Evolutionary conservation across 352 stramenopile species (phyloP).

Genomic region (Plasmopara viticola): DNA sequence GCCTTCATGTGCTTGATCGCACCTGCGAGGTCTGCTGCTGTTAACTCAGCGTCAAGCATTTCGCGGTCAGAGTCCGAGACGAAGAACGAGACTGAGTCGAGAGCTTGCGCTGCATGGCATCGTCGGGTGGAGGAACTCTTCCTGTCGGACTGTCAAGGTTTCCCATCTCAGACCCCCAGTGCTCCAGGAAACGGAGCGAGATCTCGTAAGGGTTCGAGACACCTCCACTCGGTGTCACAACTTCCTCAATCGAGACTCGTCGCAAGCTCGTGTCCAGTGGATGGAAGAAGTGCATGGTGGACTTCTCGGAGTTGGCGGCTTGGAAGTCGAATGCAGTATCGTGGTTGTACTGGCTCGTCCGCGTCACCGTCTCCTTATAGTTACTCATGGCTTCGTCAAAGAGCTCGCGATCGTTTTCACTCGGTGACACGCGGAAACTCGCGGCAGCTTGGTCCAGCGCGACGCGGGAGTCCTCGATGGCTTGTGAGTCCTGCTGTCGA

Average conservation of each 20-base stretch:
- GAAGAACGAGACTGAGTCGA: neutral
- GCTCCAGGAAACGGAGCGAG: neutral
- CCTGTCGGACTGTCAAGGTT: neutral
- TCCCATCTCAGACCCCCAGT: neutral
- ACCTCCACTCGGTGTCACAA: neutral
- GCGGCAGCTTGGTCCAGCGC: neutral
- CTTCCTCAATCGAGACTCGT: neutral
- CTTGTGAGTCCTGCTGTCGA: neutral
- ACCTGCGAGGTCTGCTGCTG: neutral
- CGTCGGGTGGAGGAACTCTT: neutral
- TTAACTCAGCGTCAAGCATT: neutral
- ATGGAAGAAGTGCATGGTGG: neutral
- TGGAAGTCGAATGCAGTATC: neutral
- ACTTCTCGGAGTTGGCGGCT: neutral
- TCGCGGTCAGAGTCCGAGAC: neutral
- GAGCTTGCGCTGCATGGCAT: neutral
- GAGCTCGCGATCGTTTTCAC: neutral
- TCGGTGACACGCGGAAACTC: neutral
- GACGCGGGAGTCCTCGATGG: neutral
- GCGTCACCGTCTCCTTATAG: conserved; percentile 1
- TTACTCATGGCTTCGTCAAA: neutral
- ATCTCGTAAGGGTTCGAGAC: neutral
- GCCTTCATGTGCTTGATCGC: neutral
- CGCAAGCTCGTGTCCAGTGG: neutral
- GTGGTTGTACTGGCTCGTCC: conserved; percentile 1